Base-by-base conservation (phyloP, 805 yeast species). In the Yarrowia sp. region DNA sequence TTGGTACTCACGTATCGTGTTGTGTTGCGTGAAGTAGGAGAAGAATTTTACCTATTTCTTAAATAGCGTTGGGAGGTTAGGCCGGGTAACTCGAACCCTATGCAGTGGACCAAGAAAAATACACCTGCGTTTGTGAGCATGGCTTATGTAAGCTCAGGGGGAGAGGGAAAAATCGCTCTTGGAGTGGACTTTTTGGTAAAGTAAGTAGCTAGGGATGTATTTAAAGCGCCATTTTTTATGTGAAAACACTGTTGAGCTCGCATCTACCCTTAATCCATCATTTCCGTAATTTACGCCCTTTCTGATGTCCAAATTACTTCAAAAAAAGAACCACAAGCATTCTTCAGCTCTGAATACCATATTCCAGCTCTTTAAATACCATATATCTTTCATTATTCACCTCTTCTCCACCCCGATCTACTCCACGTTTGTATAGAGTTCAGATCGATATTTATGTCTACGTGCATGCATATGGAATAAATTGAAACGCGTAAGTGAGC, bases 51-150 rank as follows among this genome's bases (percentile, higher is more conserved):
- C n/a, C 12, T 15, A 16, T 9, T 19, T 42, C 19, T 43, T 56
- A 56, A 42, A 56, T 56, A 56, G n/a, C 48, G n/a, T 40, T 41
- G 26, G 32, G 64, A 56, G 48, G 64, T 56, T 56, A 56, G 49
- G 65, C 65, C 65, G 65, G 65, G 65, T 59, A 59, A 59, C 32
- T 10, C 14, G 42, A 59, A 59, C 65, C 65, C 65, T 59, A 59
- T 35, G 36, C 61, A 10, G 36, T 53, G 59, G 59, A 40, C 59
- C 46, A 4, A 35, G 52, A 59, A 43, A 59, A 45, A 35, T 49
- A 56, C 49, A 42, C 32, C 36, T 26, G n/a, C 41, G n/a, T 8
- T 67, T 53, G 36, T 53, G 59, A 53, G 59, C 45, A 53, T 53
- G 59, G 45, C 59, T 53, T 38, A 53, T 52, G 59, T 53, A 53